phyloP scores from a whole-genome alignment of 345 rosid genomes.

The Eucalyptus erythrocorys region DNA sequence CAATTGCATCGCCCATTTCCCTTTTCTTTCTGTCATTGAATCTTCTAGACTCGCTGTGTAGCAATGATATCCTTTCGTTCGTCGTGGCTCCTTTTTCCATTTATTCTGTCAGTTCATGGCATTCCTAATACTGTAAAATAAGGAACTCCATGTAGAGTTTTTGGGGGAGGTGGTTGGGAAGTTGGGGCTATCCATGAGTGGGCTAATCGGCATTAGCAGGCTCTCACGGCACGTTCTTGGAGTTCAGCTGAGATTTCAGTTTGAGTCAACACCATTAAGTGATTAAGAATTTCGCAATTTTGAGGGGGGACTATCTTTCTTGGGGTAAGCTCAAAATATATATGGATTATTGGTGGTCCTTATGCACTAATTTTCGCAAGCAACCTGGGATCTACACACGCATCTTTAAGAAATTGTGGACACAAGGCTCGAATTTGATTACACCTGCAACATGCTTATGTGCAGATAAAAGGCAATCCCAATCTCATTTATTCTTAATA shows the following conservation, averaged over 20 bases:
- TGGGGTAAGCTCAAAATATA: no score
- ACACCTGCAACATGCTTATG: rapidly evolving
- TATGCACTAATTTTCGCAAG: no score
- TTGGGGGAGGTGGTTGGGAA: background rate
- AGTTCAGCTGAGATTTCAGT: background rate
- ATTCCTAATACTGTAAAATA: rapidly evolving
- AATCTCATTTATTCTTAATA: no score
- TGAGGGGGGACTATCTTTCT: no score
- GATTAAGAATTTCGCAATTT: rapidly evolving
- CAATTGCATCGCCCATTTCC: background rate
- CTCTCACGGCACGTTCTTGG: background rate
- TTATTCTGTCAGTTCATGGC: background rate
- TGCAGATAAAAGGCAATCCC: no score
- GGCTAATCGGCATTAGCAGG: background rate
- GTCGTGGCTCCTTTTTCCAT: background rate
- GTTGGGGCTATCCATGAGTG: background rate
- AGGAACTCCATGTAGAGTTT: rapidly evolving
- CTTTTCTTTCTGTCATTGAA: background rate
- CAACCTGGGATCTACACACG: no score
- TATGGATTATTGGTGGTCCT: no score
- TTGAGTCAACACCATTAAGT: background rate
- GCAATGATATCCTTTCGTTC: background rate
- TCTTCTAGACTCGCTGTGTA: background rate
- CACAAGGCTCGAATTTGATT: no score
- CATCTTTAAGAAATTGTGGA: no score